Evolutionary conservation across 1,139 yeast genomes (phyloP), one percentile per base, ranked within the genome.

Genomic region (Blastobotrys serpentis): DNA sequence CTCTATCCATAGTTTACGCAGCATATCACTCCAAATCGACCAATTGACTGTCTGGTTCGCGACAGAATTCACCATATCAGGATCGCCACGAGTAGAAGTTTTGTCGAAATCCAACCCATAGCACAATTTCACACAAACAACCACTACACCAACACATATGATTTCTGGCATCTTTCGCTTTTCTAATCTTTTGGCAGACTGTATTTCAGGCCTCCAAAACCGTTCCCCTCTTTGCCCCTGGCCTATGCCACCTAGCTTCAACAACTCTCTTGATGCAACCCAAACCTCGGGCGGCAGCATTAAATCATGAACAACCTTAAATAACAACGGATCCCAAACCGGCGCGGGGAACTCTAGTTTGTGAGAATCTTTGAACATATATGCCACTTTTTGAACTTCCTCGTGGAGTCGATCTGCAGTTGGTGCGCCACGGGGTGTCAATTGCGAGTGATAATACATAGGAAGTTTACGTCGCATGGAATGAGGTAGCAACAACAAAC

Each of bases 211-310:
- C 25, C 22, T 36, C 40, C 40, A 36, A 10, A 17, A 18, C 14
- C 40, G 32, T 16, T 21, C 22, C 33, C 16, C 36, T 23, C 22
- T 14, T 40, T 14, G 14, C 11, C 14, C 16, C n/a, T 19, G 40
- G 5, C 22, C 10, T 5, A 18, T 19, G 3, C 14, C n/a, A n/a
- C 40, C 25, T 2, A 18, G 22, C 7, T 21, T 51, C 10, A 48
- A 22, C 17, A 56, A 16, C 16, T 39, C 34, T 22, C 49, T 44
- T 1, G 56, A 64, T 1, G 58, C 63, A 1, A 50, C 47, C 52
- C 61, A 66, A 2, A 69, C 55, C 38, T 64, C 66, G 2, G 71
- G 69, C 4, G 73, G 72, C 18, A 69, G 53, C 37, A 67, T 51
- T 32, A 69, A 49, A 47, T 63, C 66, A 13, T 57, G 61, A 39